Evolutionary conservation across 2,329 filamentous ascomycete species (phyloP), one percentile per base, ranked within the genome.

Genomic region (Trichoderma lentiforme): DNA sequence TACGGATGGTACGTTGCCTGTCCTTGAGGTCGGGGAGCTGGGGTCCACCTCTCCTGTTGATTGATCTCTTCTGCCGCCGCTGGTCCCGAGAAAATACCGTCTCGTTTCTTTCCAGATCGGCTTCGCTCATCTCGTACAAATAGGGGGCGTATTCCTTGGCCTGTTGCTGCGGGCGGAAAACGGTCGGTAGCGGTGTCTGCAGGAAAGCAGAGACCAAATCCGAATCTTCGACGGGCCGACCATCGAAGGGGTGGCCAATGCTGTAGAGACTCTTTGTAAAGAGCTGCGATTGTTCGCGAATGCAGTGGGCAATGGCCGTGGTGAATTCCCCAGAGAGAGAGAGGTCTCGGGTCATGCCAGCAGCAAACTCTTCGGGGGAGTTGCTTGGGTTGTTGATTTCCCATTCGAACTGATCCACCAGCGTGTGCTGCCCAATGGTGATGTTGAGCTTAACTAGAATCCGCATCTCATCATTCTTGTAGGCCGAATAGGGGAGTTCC

Each of bases 401-500:
- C 96, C 96, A 99, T 82, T 99, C 96, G 74, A 99, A 98, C 80
- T 98, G 96, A 78, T 99, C 96, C 43, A 98, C 92, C 30, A 99
- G 86, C 0, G 95, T 98, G 79, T 97, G 93, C 74, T 93, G 92
- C 53, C 95, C 96, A 78, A 99, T 98, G 7, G 96, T 98, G 78
- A 99, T 97, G 82, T 98, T 98, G 65, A 99, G 87, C 82, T 98
- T 98, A 82, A 99, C 90, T 57, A 97, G 84, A 76, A 99, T 93
- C 65, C 96, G 92, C 95, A 99, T 98, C 84, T 99, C 96, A 80
- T 99, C 96, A 79, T 99, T 97, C 82, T 98, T 98, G 85, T 98
- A 97, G 7, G 96, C 95, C 51, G 88, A 91, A 80, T 98, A 98
- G 0, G 95, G 95, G 14, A 97, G 86, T 78, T 96, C 92, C 2